Percentiles rank a stretch among this genome's conserved stretches.
These are phyloP conservation scores for Saitozyma sp. DNA, from an alignment of 768 basidiomycete genomes.

Conservation along the genomic window DNA sequence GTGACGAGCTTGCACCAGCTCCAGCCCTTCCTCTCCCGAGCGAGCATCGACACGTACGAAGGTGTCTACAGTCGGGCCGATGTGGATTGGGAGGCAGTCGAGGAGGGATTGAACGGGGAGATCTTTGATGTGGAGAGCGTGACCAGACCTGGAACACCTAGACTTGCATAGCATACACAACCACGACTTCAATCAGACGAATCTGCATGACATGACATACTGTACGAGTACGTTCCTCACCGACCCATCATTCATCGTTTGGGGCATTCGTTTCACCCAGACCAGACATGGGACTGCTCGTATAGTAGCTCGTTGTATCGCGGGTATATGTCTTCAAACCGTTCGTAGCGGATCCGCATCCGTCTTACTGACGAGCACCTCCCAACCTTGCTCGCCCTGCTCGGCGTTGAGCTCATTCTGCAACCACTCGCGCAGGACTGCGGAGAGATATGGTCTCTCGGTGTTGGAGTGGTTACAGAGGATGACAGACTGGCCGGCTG, in stretches of 20 bases:
- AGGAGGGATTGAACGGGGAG: conserved; percentile 75
- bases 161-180: no score
- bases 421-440: conserved; percentile 68
- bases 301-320: no score
- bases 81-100: conserved; percentile 87
- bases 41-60: conserved; percentile 87
- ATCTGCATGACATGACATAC: no score
- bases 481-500: conserved; percentile 73
- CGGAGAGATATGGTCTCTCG: conserved; percentile 82
- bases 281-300: no score
- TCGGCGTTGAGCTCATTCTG: conserved; percentile 57
- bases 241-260: no score
- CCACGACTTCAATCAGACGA: no score
- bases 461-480: conserved; percentile 91
- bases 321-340: not conserved
- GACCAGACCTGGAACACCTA: no score
- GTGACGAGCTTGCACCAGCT: conserved; percentile 83
- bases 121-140: conserved; percentile 67
- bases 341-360: conserved; percentile 70
- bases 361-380: conserved; percentile 69
- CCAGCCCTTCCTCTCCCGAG: conserved; percentile 83
- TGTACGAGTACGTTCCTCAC: no score
- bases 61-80: conserved; percentile 71
- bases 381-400: conserved; percentile 47
- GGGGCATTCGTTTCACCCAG: no score